Base-by-base conservation (phyloP, 176 grass and related monocot genomes). In the Ensete glaucum region DNA sequence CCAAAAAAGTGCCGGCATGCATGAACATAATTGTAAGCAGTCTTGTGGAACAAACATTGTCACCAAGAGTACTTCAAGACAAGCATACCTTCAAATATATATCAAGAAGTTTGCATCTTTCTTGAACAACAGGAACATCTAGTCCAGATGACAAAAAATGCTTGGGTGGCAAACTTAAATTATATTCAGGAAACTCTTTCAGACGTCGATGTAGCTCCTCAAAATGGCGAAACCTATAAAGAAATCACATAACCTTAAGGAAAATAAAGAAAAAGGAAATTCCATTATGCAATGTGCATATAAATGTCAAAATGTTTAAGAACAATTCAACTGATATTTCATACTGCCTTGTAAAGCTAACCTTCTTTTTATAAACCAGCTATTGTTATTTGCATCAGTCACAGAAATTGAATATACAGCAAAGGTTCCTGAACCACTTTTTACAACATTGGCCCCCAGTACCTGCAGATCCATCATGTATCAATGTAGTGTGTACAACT, bases 291-390 rank as follows among this genome's bases (percentile, higher is more conserved):
- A 11, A 67, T 67, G 20, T 11, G 27, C 15, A 43, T 49, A 69
- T 8, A 50, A 69, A 69, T 21, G 22, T 49, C 34, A 69, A 69
- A 69, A 16, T 22, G 15, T n/a, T 69, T 12, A 69, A 2, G 9
- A 49, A 43, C 15, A 49, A 5, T n/a, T 70, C 19, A 11, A 70
- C 9, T 11, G 9, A 12, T 21, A 70, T 21, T 2, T 21, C 67
- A 70, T 51, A 70, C 14, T n/a, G 67, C 67, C 67, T 17, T 50
- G 20, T 8, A 2, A 70, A 70, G 9, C 48, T 4, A 25, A 99
- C 96, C 96, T 99, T 77, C 96, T 87, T 79, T 99, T 99, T 60
- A 99, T 99, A 67, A 91, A 95, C 96, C 96, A 99, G 79, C 83
- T 99, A 74, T 91, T 86, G 76, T 74, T 80, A 75, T 92, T 99